phyloP scores from a whole-genome alignment of 345 rosid species.

The Citropsis articulata region DNA sequence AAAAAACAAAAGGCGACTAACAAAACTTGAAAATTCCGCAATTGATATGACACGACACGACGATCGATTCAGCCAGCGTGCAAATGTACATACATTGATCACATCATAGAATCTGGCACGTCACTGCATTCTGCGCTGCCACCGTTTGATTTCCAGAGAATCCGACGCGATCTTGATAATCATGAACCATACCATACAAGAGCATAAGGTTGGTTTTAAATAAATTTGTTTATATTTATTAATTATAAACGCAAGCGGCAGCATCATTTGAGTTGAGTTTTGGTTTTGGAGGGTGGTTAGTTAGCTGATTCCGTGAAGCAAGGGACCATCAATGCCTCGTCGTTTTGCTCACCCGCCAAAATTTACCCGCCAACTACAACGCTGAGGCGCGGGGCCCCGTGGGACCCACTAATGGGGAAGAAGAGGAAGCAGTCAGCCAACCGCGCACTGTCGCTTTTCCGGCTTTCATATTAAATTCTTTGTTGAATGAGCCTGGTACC shows the following conservation, averaged over 20 bases:
- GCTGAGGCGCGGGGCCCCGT: not conserved
- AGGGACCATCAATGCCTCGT: conserved; percentile 5
- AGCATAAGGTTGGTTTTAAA: not conserved
- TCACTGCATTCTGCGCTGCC: too few species aligned
- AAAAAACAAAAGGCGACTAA: not conserved
- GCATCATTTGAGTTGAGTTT: not conserved
- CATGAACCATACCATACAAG: not conserved
- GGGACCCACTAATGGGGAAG: conserved; percentile 14
- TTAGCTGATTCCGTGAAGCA: conserved; percentile 8
- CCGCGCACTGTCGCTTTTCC: not conserved
- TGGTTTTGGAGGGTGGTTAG: not conserved
- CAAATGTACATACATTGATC: not conserved
- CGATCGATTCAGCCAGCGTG: not conserved
- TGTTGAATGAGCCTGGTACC: not conserved
- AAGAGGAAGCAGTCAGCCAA: not conserved
- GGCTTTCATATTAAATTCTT: not conserved
- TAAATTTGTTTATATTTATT: not conserved
- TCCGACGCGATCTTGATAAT: not conserved
- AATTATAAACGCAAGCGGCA: not conserved
- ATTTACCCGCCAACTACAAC: conserved; percentile 29
- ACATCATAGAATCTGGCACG: not conserved
- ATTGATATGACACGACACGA: not conserved
- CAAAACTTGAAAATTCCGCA: conserved; percentile 1
- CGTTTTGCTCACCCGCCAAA: conserved; percentile 38
- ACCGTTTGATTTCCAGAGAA: not conserved